phyloP scores from a whole-genome alignment of 2,329 filamentous ascomycete species.

The Cytospora schulzeri region DNA sequence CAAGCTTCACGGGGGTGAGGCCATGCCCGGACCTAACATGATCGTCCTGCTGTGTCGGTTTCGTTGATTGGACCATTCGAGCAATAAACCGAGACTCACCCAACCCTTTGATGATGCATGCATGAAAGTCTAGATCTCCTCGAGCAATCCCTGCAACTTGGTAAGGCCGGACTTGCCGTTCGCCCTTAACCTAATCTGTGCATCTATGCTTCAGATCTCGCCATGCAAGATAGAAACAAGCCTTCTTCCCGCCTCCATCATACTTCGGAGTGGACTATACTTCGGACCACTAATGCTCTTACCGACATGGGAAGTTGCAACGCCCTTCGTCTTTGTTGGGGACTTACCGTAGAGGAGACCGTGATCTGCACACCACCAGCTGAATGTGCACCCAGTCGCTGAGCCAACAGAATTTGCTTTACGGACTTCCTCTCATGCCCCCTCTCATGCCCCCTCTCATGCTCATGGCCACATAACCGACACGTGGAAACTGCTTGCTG shows the following conservation, averaged over 20 bases:
- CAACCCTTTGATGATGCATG: not conserved
- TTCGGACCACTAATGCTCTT: not conserved
- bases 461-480: not conserved
- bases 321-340: not conserved
- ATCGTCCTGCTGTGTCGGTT: not conserved
- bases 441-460: too few relatives aligned
- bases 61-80: not conserved
- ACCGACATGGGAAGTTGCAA: not conserved
- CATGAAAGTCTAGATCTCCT: not conserved
- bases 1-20: not conserved
- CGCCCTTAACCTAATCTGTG: constrained; percentile 4
- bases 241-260: constrained; percentile 3
- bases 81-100: not conserved
- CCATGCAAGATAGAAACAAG: constrained; percentile 15
- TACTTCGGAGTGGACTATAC: not conserved
- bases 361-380: not conserved
- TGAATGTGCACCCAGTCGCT: too few relatives aligned
- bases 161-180: not conserved
- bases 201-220: constrained; percentile 6
- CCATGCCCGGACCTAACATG: not conserved
- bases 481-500: not conserved
- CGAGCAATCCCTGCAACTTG: not conserved
- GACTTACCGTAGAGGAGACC: not conserved
- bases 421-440: too few relatives aligned
- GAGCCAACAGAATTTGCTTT: not conserved